Base-by-base conservation (phyloP, 2,329 filamentous ascomycete genomes). In the Drechmeria coniospora region DNA sequence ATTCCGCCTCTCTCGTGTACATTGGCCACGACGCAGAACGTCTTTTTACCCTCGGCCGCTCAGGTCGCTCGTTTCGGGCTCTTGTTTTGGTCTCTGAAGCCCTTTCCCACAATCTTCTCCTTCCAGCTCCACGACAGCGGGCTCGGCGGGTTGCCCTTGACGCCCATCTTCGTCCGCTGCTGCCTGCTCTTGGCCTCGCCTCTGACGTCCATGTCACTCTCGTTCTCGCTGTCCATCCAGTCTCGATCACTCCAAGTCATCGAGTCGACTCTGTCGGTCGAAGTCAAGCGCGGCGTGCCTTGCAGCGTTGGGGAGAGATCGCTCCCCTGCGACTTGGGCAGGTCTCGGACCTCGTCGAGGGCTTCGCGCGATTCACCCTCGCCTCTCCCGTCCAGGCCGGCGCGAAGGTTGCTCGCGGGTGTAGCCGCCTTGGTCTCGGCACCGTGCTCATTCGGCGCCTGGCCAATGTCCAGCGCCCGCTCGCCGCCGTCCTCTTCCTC, bases 401-500 rank as follows among this genome's bases (percentile, higher is more conserved):
- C 30, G 15, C 38, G 39, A 17, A 23, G 38, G 32, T 34, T 47
- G 36, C 22, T 43, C 23, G 23, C 10, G 37, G 32, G 25, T 3
- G 32, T 37, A 3, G 33, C 29, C 2, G 32, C 27, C 35, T 61
- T 67, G 12, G 65, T 78, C 53, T 86, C 79, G 22, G 66, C 61
- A 7, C 79, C 80, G n/a, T 74, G 62, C 31, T 60, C 56, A 23
- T 65, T 68, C 0, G 76, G 72, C 2, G 57, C 59, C 37, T 65
- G 58, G 25, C 60, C 51, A 15, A 68, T 56, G 22, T 61, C 61
- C 37, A 75, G 70, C 1, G 82, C 81, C 8, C 78, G 68, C 43
- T 93, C 84, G 1, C 54, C 50, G n/a, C 61, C 65, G 23, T 62
- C 56, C 47, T 82, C 77, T 18, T 76, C 53, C 26, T 79, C 71